Conservation (phyloP, 352 stramenopile species). For the Globisporangium takayamanum region DNA sequence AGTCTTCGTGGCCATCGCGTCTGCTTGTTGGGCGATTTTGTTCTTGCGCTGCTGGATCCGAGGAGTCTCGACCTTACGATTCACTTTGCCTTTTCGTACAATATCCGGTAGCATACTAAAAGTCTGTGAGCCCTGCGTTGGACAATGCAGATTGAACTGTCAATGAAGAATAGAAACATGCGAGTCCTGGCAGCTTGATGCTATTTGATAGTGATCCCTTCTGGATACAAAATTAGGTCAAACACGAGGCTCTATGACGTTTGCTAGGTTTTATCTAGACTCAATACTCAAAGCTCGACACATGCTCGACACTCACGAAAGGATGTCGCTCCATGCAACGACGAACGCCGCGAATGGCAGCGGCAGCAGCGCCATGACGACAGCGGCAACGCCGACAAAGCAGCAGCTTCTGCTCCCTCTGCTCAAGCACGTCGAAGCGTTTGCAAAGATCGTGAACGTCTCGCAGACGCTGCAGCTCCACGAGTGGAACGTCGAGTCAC, state of each 20-base stretch:
- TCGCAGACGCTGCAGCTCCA: constrained; percentile 42
- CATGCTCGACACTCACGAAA: no score
- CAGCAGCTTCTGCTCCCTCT: constrained; percentile 1
- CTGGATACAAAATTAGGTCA: no score
- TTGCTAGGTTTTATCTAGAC: background rate
- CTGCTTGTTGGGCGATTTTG: background rate
- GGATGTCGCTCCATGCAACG: background rate
- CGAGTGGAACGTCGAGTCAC: constrained; percentile 46
- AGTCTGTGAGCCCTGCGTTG: no score
- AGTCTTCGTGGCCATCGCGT: constrained; percentile 26
- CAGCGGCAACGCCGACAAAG: background rate
- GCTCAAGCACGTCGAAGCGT: constrained; percentile 24
- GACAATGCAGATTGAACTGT: no score
- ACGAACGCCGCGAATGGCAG: background rate
- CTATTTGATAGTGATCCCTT: no score
- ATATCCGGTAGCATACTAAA: no score
- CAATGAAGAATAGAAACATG: no score
- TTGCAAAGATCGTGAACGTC: constrained; percentile 40
- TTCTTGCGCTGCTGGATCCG: no score
- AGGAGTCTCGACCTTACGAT: no score
- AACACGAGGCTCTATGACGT: no score
- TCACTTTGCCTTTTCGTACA: no score
- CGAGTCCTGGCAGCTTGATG: no score
- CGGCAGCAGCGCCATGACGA: background rate
- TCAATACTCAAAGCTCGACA: background rate